These are phyloP conservation scores for Fusarium multiceps DNA, from an alignment of 2,329 filamentous ascomycete genomes.

Conservation along the genomic window DNA sequence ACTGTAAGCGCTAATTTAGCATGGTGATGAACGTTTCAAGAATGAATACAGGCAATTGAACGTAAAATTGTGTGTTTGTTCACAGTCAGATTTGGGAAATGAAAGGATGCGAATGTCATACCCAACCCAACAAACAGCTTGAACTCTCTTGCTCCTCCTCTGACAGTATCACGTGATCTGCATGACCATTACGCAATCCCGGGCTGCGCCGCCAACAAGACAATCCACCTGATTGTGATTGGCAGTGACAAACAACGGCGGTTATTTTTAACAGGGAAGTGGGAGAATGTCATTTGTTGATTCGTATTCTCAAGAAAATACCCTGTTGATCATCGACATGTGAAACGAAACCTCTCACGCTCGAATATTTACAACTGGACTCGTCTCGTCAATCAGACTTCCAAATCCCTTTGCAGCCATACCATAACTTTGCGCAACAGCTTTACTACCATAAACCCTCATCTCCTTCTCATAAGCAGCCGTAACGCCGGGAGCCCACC, in stretches of 20 bases:
- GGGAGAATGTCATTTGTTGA: neutral
- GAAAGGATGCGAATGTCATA: conserved; percentile 6
- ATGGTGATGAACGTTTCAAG: neutral
- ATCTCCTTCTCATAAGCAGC: conserved; percentile 71
- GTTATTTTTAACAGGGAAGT: neutral
- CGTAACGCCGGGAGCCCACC: conserved; percentile 63
- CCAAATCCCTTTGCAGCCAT: conserved; percentile 58
- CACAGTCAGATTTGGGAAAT: neutral
- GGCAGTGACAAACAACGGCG: neutral
- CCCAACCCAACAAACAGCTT: neutral
- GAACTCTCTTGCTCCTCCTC: neutral
- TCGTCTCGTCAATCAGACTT: conserved; percentile 57
- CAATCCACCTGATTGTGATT: neutral
- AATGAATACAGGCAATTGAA: neutral
- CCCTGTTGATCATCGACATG: neutral
- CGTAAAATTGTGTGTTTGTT: neutral
- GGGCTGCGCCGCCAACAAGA: neutral
- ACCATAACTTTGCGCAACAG: conserved; percentile 65
- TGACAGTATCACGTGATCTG: conserved; percentile 17
- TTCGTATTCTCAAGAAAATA: neutral
- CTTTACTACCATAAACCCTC: conserved; percentile 68
- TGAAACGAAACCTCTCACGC: neutral
- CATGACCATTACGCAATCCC: conserved; percentile 39
- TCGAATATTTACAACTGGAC: neutral
- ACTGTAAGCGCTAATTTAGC: neutral